phyloP scores from a whole-genome alignment of 768 basidiomycete species.

The Cystobasidium tubakii region DNA sequence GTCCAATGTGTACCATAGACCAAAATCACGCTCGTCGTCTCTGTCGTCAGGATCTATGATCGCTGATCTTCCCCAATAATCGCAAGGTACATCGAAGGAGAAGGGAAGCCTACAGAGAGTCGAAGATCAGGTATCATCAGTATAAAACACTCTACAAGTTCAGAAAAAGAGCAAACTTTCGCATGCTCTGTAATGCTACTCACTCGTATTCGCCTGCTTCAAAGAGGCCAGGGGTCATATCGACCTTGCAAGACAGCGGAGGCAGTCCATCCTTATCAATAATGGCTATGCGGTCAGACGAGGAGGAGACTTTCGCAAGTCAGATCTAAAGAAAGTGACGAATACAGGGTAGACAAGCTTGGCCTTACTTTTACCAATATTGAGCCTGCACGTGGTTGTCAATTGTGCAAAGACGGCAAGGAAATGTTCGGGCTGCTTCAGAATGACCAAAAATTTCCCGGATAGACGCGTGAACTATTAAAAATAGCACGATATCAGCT shows the following conservation, averaged over 20 bases:
- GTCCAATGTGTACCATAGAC: neutral
- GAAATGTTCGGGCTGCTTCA: conserved; percentile 11
- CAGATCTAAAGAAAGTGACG: neutral
- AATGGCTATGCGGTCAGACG: neutral
- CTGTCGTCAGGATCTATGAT: conserved; percentile 3
- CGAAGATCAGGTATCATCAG: too few species aligned
- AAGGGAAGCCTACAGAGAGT: neutral
- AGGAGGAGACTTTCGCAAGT: too few species aligned
- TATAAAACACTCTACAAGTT: too few species aligned
- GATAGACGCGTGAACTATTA: neutral
- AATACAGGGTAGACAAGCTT: neutral
- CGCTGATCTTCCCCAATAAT: conserved; percentile 16
- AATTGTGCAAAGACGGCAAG: conserved; percentile 4
- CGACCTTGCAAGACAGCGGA: neutral
- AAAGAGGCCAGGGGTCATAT: neutral
- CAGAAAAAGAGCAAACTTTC: too few species aligned
- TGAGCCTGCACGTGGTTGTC: neutral
- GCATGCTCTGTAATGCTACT: too few species aligned
- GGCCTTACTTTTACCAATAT: neutral
- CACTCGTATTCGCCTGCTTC: conserved; percentile 1
- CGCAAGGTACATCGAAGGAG: conserved; percentile 8
- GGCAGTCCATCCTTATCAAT: neutral
- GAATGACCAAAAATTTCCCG: conserved; percentile 1
- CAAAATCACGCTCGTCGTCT: neutral
- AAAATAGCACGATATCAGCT: neutral